phyloP scores from a whole-genome alignment of 2,329 filamentous ascomycete species.

The Bipolaris sorokiniana region DNA sequence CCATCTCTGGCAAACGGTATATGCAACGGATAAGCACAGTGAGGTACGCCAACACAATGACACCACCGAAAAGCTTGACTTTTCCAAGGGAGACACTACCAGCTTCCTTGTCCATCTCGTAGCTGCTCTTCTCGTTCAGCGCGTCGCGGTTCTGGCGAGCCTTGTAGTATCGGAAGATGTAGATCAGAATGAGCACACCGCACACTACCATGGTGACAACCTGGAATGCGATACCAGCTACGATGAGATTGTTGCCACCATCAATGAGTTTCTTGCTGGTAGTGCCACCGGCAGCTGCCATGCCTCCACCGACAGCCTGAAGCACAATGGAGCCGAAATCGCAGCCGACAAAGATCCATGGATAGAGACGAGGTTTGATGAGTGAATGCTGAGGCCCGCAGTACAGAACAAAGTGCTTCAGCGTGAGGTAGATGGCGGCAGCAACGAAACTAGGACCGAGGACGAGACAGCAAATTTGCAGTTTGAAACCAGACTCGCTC shows the following conservation, averaged over 20 bases:
- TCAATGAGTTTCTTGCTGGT: slow-evolving; percentile 44
- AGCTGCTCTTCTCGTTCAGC: slow-evolving; percentile 31
- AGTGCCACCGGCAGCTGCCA: slow-evolving; percentile 54
- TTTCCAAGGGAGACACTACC: slow-evolving; percentile 23
- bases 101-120: slow-evolving; percentile 31
- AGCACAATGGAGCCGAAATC: slow-evolving; percentile 62
- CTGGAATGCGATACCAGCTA: slow-evolving; percentile 62
- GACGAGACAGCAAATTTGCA: slow-evolving; percentile 54
- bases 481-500: slow-evolving; percentile 50
- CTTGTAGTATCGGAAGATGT: slow-evolving; percentile 36
- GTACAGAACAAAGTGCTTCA: slow-evolving; percentile 55
- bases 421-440: slow-evolving; percentile 55
- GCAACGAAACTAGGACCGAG: slow-evolving; percentile 54
- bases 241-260: slow-evolving; percentile 60
- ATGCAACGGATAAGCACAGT: slow-evolving; percentile 55
- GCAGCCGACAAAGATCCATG: slow-evolving; percentile 63
- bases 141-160: slow-evolving; percentile 12
- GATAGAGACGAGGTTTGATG: slow-evolving; percentile 54
- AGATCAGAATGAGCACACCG: slow-evolving; percentile 46
- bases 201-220: slow-evolving; percentile 60
- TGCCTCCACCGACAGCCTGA: slow-evolving; percentile 62
- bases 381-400: slow-evolving; percentile 52
- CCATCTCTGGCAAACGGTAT: slow-evolving; percentile 56
- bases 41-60: slow-evolving; percentile 48
- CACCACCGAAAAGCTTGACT: slow-evolving; percentile 29